Evolutionary conservation across 148 eudicot genomes (phyloP).

Genomic region (Cornus suecica): DNA sequence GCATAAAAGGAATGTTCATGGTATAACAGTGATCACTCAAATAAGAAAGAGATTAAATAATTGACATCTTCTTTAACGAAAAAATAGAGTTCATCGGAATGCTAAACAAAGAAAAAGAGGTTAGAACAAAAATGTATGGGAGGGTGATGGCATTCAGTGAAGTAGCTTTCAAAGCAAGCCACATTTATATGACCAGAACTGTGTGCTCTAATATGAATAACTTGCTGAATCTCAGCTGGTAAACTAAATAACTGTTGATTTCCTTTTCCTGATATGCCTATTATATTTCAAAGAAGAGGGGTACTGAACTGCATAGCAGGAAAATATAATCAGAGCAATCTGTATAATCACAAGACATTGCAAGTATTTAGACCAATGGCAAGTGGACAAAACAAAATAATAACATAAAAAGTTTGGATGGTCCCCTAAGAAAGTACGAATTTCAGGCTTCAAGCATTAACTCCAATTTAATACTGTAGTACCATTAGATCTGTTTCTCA

Average conservation of each 20-base stretch:
- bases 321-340: neutral
- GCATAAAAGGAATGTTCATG: too few relatives aligned
- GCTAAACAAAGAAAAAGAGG: neutral
- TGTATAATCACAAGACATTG: neutral
- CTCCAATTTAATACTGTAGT: neutral
- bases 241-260: neutral
- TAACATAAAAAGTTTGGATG: neutral
- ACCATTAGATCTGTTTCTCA: neutral
- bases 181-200: slow-evolving; percentile 1
- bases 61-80: neutral
- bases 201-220: neutral
- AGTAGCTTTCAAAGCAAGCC: neutral
- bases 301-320: neutral
- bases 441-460: neutral
- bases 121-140: neutral
- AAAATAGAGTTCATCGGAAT: too few relatives aligned
- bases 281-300: neutral
- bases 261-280: neutral
- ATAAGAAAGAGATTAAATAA: too few relatives aligned
- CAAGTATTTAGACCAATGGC: neutral
- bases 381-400: neutral
- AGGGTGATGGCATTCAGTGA: neutral
- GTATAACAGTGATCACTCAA: neutral
- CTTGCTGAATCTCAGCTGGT: neutral
- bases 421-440: neutral